Conservation (phyloP, 192 early-diverging fungal species). For the Backusella westeae region DNA sequence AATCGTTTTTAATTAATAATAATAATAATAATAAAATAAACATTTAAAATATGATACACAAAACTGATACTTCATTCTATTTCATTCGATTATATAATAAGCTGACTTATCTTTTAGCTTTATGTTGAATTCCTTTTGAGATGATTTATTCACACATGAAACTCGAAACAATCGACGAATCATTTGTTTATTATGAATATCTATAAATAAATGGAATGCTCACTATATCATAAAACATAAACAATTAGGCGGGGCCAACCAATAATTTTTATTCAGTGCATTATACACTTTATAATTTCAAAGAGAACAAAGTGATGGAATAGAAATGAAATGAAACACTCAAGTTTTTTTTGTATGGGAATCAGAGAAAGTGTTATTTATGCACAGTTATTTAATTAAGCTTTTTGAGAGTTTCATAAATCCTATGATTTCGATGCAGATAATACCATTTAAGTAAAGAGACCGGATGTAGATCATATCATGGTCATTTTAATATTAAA, state of each 20-base stretch:
- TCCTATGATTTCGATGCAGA: neutral
- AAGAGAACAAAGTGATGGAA: neutral
- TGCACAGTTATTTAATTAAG: constrained; percentile 8
- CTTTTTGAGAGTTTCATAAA: constrained; percentile 2
- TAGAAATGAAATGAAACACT: neutral
- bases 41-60: neutral
- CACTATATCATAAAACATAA: neutral
- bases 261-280: neutral
- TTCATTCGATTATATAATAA: neutral
- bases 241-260: neutral
- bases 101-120: neutral
- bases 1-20: neutral
- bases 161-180: neutral
- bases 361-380: neutral
- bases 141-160: neutral
- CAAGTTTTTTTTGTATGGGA: neutral
- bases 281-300: neutral
- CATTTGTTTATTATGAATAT: neutral
- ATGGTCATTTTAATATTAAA: neutral
- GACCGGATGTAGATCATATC: neutral
- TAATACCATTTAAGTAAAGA: neutral
- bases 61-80: too few species aligned
- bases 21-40: neutral
- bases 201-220: neutral
- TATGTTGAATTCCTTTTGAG: too few species aligned